Base-by-base conservation (phyloP, 148 eudicot genomes). In the Rhododendron ovatum region DNA sequence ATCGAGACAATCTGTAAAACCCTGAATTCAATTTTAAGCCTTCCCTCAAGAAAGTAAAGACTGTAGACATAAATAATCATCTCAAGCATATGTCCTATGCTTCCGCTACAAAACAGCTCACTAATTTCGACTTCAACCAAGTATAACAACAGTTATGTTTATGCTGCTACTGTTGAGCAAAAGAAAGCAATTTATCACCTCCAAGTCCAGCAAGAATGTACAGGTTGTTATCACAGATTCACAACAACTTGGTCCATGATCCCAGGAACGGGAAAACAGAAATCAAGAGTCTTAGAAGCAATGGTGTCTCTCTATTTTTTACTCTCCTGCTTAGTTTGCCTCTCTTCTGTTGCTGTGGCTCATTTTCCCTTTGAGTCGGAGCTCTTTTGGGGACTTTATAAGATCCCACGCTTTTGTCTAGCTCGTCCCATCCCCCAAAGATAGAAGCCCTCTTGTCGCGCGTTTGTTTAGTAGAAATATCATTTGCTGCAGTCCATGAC, bases 381-480 rank as follows among this genome's bases (percentile, higher is more conserved):
- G 47, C 69, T 15, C 51, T 83, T 55, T 67, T 86, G 53, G 91
- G 18, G 12, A 22, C 89, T 83, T 47, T 47, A 69, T 78, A 59
- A 45, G 84, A 84, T 14, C 63, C 89, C 30, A 43, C 82, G 11
- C 77, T 79, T 26, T 86, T 88, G 83, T 94, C 95, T 37, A 93
- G 89, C 84, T 94, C 97, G 24, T 95, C 98, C 98, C 98, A 95
- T 20, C 98, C 98, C 43, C 98, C 98, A 47, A 92, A 95, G 67
- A 87, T 88, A 37, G 86, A 69, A n/a, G 78, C 67, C 57, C 78
- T 83, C 79, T 71, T 87, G 35, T 77, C 81, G 28, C 43, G 82
- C 2, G 84, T 87, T 85, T 89, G 76, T 30, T 71, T 87, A 57
- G 78, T 81, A 78, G 92, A 87, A 73, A 55, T 61, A 85, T 57